Conservation (phyloP, 2,329 filamentous ascomycete genomes). For the Didymella pomorum region DNA sequence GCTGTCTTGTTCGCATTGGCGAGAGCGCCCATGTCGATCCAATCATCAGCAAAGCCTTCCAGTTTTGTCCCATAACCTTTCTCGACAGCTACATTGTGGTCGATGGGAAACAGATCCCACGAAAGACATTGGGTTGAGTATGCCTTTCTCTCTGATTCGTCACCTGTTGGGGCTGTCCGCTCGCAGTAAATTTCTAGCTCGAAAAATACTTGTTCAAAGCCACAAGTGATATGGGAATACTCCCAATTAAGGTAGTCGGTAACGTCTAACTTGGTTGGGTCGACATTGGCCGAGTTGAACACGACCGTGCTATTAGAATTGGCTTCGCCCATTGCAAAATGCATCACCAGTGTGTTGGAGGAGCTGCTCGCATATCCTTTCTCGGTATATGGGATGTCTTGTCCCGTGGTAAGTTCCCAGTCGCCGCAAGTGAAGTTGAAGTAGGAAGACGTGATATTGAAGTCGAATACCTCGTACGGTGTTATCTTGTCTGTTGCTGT, state of each 20-base stretch:
- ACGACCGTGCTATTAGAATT: constrained; percentile 2
- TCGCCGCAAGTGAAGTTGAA: constrained; percentile 1
- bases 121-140: not conserved
- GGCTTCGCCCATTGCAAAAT: constrained; percentile 2
- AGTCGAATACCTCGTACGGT: not conserved
- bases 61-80: not conserved
- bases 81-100: not conserved
- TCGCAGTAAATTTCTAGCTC: not conserved
- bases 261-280: not conserved
- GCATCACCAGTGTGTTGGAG: constrained; percentile 1
- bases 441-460: constrained; percentile 3
- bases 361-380: not conserved
- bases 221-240: constrained; percentile 5
- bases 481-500: not conserved
- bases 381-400: not conserved
- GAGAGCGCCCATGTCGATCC: constrained; percentile 3
- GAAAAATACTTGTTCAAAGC: constrained; percentile 1
- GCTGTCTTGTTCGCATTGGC: constrained; percentile 3
- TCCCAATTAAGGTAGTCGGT: not conserved
- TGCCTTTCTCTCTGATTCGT: not conserved
- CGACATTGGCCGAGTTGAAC: not conserved
- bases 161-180: not conserved
- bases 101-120: not conserved
- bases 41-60: constrained; percentile 1
- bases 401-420: constrained; percentile 1